Evolutionary conservation across 78 protist genomes (phyloP).

Genomic region (Isochrysis galbana): DNA sequence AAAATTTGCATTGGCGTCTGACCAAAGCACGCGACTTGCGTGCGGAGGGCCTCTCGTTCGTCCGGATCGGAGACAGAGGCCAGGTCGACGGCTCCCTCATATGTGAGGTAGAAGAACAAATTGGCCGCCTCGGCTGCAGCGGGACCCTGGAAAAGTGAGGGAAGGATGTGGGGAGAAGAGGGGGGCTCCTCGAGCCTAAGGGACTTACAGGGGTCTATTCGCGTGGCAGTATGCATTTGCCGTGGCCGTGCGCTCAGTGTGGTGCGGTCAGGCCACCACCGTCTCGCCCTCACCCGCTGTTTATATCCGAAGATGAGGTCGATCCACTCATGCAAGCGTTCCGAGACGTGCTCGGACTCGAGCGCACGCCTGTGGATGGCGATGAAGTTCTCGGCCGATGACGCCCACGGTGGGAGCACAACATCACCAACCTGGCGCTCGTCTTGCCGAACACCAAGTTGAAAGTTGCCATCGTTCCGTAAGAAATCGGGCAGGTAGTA

Average conservation of each 20-base stretch:
- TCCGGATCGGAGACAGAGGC: constrained; percentile 69
- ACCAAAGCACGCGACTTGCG: constrained; percentile 66
- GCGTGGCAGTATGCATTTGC: no score
- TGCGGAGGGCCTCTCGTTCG: background rate
- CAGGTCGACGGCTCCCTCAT: constrained; percentile 91
- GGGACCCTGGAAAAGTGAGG: no score
- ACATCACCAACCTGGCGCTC: constrained; percentile 61
- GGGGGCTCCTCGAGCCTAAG: no score
- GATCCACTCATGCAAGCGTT: constrained; percentile 92
- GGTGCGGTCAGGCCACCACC: no score
- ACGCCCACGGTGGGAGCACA: constrained; percentile 93
- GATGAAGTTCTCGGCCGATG: constrained; percentile 71
- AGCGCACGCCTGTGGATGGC: constrained; percentile 61
- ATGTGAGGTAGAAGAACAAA: constrained; percentile 88
- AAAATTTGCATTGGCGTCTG: constrained; percentile 63
- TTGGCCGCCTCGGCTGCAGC: constrained; percentile 69
- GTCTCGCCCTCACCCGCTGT: constrained; percentile 91
- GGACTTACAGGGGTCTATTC: no score
- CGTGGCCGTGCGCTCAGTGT: no score
- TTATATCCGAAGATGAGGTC: constrained; percentile 96
- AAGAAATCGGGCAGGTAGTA: constrained; percentile 71
- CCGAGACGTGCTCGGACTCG: constrained; percentile 86
- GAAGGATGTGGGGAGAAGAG: no score
- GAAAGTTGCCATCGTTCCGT: constrained; percentile 38
- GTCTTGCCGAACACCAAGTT: constrained; percentile 10